Conservation (phyloP, 2,329 filamentous ascomycete genomes). For the Eutypella sp. region DNA sequence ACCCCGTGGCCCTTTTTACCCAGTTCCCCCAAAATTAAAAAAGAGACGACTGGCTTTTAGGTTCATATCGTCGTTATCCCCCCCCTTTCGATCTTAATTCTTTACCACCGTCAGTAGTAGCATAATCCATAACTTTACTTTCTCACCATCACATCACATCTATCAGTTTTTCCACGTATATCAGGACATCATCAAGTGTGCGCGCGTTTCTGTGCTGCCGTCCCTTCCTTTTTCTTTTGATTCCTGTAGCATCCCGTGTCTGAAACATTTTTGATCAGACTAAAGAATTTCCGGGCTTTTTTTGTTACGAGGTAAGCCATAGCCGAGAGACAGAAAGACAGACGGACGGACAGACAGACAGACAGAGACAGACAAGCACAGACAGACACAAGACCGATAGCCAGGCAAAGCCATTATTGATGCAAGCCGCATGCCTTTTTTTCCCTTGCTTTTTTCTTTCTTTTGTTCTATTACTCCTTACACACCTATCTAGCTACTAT, state of each 20-base stretch:
- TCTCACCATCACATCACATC: not conserved
- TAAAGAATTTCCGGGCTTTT: constrained; percentile 1
- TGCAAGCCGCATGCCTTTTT: not conserved
- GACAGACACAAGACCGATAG: too few relatives aligned
- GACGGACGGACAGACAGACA: too few relatives aligned
- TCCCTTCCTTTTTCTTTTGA: constrained; percentile 1
- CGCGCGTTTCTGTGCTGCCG: constrained; percentile 1
- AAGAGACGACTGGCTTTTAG: not conserved
- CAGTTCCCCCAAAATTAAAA: not conserved
- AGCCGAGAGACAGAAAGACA: not conserved
- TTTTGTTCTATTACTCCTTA: not conserved
- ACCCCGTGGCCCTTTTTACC: not conserved
- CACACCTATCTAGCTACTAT: too few relatives aligned
- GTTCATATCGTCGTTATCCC: not conserved
- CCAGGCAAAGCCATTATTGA: too few relatives aligned
- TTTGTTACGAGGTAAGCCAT: constrained; percentile 1
- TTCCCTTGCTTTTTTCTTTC: not conserved
- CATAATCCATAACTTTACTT: not conserved
- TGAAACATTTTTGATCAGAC: constrained; percentile 1
- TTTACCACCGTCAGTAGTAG: not conserved
- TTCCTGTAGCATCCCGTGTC: constrained; percentile 1
- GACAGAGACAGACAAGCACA: too few relatives aligned
- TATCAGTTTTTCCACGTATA: not conserved
- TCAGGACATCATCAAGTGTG: too few relatives aligned
- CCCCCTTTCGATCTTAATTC: not conserved